Evolutionary conservation across 176 grass and related monocot genomes (phyloP).

Genomic region (Aegilops speltoides): DNA sequence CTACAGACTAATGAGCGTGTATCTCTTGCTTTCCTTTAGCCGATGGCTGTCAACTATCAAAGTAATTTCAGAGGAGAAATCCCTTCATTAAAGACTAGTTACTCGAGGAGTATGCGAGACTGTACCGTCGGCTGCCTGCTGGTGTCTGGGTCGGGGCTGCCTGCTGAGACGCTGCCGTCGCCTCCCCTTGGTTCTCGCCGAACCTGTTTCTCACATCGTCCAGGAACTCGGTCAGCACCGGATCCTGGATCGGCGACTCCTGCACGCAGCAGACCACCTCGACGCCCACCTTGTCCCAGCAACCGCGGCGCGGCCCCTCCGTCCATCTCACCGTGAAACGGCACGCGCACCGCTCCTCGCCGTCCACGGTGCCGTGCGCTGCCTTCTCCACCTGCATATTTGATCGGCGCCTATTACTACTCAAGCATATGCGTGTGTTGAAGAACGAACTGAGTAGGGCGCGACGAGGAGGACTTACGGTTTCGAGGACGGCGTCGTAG

Average conservation of each 20-base stretch:
- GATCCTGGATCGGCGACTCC: constrained; percentile 25
- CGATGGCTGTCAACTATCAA: not conserved
- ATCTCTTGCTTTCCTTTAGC: not conserved
- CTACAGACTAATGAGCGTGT: not conserved
- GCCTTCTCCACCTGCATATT: not conserved
- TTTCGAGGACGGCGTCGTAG: constrained; percentile 39
- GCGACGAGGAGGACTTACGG: not conserved
- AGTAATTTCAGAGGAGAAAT: not conserved
- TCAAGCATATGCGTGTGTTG: not conserved
- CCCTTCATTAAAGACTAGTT: not conserved
- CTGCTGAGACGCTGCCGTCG: too few relatives aligned
- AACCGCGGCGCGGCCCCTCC: constrained; percentile 20
- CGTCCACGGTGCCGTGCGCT: not conserved
- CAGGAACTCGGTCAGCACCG: constrained; percentile 30
- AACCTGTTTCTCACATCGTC: constrained; percentile 6
- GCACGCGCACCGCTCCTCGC: constrained; percentile 40
- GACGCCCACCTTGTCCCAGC: not conserved
- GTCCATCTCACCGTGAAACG: constrained; percentile 27
- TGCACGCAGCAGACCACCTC: constrained; percentile 23
- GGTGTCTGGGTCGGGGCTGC: too few relatives aligned
- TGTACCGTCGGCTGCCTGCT: too few relatives aligned
- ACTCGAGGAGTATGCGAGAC: too few relatives aligned
- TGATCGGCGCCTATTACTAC: not conserved
- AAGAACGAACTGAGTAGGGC: not conserved
- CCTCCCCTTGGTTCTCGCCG: too few relatives aligned